Base-by-base conservation (phyloP, 164 flowering plant species). In the Macadamia tetraphylla region DNA sequence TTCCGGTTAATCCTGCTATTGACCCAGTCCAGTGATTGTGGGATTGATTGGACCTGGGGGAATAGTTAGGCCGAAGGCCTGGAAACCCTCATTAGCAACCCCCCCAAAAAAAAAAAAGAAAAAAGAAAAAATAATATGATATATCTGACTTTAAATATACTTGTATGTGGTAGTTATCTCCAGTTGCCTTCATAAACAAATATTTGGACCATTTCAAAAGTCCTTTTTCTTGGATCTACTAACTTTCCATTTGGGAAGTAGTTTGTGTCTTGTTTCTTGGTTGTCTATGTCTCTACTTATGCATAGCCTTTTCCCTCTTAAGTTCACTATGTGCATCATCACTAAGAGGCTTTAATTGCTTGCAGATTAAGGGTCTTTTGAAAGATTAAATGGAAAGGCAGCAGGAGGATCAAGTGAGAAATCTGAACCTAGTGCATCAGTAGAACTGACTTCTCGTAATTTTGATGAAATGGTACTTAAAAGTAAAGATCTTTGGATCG, bases 401-500 rank as follows among this genome's bases (percentile, higher is more conserved):
- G 15, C 87, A 29, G 91, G 85, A 76, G 88, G 87, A 52, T 85
- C 97, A 58, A 85, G 80, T 79, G 82, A 82, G 57, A 90, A 87
- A 75, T 78, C 85, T 62, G 92, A 83, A 77, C 74, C 90, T 44
- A 89, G 82, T 82, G 84, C 88, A 66, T 94, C 99, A 17, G 81
- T 86, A 11, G 97, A 86, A 75, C 66, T 92, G 77, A 90, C 75
- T 76, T 86, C 97, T 48, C 72, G 65, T 44, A 92, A 94, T 78
- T 94, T 94, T 77, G 99, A 94, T 73, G 91, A 94, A 44, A 68
- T 79, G 76, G 97, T 94, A 61, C 43, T 85, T 58, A 86, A 87
- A 81, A 92, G 99, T 71, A 94, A 94, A 82, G 97, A 92, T 10
- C 88, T 94, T 12, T 94, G 99, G 99, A 72, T 94, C 68, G 97